Conservation (phyloP, 371 early-diverging fungal genomes). For the Mucor plumbeus region DNA sequence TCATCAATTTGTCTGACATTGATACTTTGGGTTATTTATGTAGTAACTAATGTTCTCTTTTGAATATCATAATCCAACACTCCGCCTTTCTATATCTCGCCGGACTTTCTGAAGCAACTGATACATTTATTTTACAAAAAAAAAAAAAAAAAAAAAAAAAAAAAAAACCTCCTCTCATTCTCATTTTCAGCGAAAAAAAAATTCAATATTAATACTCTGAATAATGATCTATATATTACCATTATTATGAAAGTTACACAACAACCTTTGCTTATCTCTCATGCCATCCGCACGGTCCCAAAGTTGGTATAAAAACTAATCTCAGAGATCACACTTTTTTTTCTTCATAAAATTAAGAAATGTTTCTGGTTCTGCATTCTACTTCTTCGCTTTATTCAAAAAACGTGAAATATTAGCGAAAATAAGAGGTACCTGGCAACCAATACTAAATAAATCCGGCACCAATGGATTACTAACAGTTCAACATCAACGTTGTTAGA, state of each 20-base stretch:
- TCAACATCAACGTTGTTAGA: too few relatives aligned
- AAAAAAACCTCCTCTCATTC: too few relatives aligned
- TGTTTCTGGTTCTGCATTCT: too few relatives aligned
- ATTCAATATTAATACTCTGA: neutral
- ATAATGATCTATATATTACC: neutral
- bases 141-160: too few relatives aligned
- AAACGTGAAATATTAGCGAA: too few relatives aligned
- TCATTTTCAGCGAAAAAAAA: slow-evolving; percentile 3
- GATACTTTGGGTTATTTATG: slow-evolving; percentile 61
- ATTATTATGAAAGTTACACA: neutral
- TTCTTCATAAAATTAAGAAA: too few relatives aligned
- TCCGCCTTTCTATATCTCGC: neutral
- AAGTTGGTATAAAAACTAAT: neutral
- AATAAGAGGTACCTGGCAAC: too few relatives aligned
- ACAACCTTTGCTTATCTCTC: slow-evolving; percentile 8
- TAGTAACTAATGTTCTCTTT: slow-evolving; percentile 34
- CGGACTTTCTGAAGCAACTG: neutral
- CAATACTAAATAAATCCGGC: too few relatives aligned
- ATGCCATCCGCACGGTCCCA: slow-evolving; percentile 24
- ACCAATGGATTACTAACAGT: too few relatives aligned
- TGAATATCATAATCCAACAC: neutral
- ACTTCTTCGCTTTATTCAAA: too few relatives aligned
- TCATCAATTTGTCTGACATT: slow-evolving; percentile 44
- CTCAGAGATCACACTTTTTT: too few relatives aligned
- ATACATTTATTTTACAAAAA: neutral